Base-by-base conservation (phyloP, 768 basidiomycete genomes). In the Hemileccinum rubropunctum region DNA sequence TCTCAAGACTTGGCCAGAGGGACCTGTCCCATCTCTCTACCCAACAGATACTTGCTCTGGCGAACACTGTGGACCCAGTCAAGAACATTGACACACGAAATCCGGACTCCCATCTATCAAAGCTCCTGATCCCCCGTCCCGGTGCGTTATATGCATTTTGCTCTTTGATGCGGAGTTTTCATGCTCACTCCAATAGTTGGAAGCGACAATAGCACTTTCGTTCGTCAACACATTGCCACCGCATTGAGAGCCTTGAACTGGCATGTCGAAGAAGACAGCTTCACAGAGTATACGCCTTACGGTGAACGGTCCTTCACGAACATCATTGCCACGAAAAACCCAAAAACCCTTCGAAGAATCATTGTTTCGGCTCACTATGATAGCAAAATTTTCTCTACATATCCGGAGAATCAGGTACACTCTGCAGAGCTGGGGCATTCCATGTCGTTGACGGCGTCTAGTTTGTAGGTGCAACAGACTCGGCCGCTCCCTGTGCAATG, bases 391-490 rank as follows among this genome's bases (percentile, higher is more conserved):
- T 94, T 87, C 58, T 72, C 84, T 0, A 67, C 65, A 1, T 84
- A 76, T 50, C 88, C 91, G 5, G 67, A 79, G 33, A 88, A 91
- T 62, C 86, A 91, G 74, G 93, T 90, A 60, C 51, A 75, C 65
- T 18, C 21, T 26, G 14, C 20, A 12, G 32, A 41, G 9, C 37
- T 38, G 8, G 40, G 8, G 26, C 6, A 38, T 18, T 10, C 45
- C 45, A 49, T 33, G 37, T 42, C 23, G 17, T 42, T 66, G 42
- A 57, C 50, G 45, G 17, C 52, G 47, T 51, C 44, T 43, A 98
- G 91, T 99, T 99, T 65, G 74, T 99, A 61, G 97, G 97, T 30
- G 97, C 97, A 9, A 98, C 94, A 10, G 97, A 99, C 65, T 97
- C 94, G 1, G 97, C 95, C 6, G 93, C 91, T 30, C 85, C 97